phyloP scores from a whole-genome alignment of 768 basidiomycete species.

The Termitomyces titanicus region DNA sequence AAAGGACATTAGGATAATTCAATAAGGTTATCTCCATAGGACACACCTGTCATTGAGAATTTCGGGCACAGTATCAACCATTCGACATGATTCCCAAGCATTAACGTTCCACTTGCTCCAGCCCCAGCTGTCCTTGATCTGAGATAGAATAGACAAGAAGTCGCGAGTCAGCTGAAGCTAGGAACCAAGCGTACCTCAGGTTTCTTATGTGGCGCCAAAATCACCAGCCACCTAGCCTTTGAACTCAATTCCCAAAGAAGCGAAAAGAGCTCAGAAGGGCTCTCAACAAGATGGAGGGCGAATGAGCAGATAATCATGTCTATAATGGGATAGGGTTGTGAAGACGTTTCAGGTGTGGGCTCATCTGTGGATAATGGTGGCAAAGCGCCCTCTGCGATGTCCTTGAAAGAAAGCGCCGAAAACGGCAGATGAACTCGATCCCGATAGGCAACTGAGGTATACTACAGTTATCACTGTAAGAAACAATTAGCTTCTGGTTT shows the following conservation, averaged over 20 bases:
- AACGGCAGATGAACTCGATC: constrained; percentile 53
- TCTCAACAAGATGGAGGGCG: constrained; percentile 66
- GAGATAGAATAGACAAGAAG: neutral
- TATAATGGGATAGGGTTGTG: constrained; percentile 18
- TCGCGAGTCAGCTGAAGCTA: neutral
- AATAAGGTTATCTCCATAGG: neutral
- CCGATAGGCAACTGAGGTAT: constrained; percentile 55
- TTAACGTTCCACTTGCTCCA: constrained; percentile 60
- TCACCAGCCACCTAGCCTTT: constrained; percentile 60
- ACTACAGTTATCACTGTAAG: constrained; percentile 31
- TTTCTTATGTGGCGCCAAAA: constrained; percentile 74
- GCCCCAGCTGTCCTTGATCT: constrained; percentile 69
- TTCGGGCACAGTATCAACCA: constrained; percentile 39
- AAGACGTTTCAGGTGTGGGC: neutral
- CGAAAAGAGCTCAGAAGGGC: constrained; percentile 57
- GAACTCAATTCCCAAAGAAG: constrained; percentile 62
- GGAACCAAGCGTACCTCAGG: constrained; percentile 49
- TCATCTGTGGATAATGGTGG: constrained; percentile 29
- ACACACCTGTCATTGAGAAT: constrained; percentile 45
- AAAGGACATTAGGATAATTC: neutral
- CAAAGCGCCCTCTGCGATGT: constrained; percentile 54
- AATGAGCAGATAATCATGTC: constrained; percentile 75
- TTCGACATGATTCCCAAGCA: constrained; percentile 39
- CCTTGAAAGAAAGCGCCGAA: constrained; percentile 55
- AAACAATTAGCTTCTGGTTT: neutral